Base-by-base conservation (phyloP, 75 land plant genomes). In the Chamaecyparis obtusa region DNA sequence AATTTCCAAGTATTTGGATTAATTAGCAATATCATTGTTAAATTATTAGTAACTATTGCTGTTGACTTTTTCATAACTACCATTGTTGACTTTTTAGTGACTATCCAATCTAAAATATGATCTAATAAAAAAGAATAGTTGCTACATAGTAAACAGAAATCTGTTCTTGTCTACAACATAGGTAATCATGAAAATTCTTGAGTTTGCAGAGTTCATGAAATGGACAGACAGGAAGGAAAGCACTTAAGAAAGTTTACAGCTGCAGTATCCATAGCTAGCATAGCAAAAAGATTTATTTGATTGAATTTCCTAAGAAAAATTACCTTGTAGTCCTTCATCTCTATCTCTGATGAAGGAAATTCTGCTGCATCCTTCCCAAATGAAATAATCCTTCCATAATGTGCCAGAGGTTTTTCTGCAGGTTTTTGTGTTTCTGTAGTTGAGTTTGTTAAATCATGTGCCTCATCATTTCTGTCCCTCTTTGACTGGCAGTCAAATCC, bases 341-440 rank as follows among this genome's bases (percentile, higher is more conserved):
- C 90, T 84, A 95, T 88, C 80, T 91, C 90, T 13, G 94, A 90
- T 48, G 95, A 86, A 69, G 88, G 88, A 27, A 88, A 82, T 78
- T 91, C 91, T 77, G 96, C 95, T 21, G 92, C 88, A 51, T 95
- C 97, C 88, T 96, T 96, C n/a, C 99, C 99, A 93, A 98, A 98
- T n/a, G 99, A 93, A 85, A 97, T 87, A 30, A 98, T 88, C 84
- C 99, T 91, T 75, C 99, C 99, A 90, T 98, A 98, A 67, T 94
- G 92, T 1, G 88, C 91, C 46, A 13, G 11, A 21, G 91, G 67
- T 27, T 85, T 36, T 27, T 67, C 56, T 57, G 69, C 69, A 69
- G 76, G 44, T 30, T 44, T 86, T 17, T 30, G n/a, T 7, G 37
- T 76, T 57, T 56, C 85, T n/a, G 49, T 17, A 35, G 36, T 43